Evolutionary conservation across 139 green algal species (phyloP).

Genomic region (Asterochloris sp.): DNA sequence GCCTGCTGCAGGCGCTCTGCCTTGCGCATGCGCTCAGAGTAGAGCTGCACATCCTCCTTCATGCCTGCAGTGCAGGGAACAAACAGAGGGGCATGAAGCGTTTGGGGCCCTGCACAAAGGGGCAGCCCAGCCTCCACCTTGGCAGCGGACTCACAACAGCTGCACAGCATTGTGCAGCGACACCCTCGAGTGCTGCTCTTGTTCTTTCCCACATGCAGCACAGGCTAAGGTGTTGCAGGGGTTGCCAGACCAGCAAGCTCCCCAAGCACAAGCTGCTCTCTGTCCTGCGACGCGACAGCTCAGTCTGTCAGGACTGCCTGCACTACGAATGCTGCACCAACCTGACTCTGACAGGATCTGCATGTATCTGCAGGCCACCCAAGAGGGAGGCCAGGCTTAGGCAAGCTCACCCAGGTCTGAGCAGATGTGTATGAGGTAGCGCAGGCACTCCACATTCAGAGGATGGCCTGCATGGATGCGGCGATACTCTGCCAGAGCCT

Average conservation of each 20-base stretch:
- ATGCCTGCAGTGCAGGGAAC: conserved; percentile 7
- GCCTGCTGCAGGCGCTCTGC: conserved; percentile 18
- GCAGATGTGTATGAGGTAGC: conserved; percentile 82
- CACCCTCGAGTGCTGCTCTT: not conserved
- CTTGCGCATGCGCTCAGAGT: conserved; percentile 10
- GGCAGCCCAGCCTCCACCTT: too few species aligned
- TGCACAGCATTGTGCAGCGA: not conserved
- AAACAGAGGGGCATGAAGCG: not conserved
- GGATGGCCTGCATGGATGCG: conserved; percentile 54
- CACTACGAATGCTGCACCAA: too few species aligned
- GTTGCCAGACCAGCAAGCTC: not conserved
- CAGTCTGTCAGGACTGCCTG: too few species aligned
- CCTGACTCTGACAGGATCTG: too few species aligned
- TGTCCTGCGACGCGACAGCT: conserved; percentile 6
- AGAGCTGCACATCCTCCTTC: conserved; percentile 22
- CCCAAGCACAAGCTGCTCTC: conserved; percentile 11
- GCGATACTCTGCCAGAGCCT: conserved; percentile 55
- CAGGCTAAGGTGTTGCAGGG: not conserved
- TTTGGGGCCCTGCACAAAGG: too few species aligned
- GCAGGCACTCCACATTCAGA: conserved; percentile 81
- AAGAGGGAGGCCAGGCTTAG: too few species aligned
- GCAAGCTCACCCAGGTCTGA: conserved; percentile 52
- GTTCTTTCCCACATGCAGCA: not conserved
- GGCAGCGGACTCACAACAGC: not conserved
- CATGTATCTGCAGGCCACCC: too few species aligned